Evolutionary conservation across 192 early-diverging fungal species (phyloP), one percentile per base, ranked within the genome.

Genomic region (Coemansia sp.): DNA sequence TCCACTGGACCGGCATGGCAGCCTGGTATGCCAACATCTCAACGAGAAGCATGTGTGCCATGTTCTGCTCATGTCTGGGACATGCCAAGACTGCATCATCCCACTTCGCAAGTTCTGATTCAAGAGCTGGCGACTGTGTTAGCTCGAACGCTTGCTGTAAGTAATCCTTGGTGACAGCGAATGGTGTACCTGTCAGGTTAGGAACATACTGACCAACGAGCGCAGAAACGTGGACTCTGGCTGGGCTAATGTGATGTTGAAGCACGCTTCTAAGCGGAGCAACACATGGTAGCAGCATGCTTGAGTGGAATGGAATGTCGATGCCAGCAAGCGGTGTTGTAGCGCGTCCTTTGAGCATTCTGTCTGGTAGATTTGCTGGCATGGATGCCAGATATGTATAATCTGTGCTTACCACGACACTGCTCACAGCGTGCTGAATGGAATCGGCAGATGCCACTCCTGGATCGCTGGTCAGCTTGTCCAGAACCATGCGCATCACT

Each of bases 1-100:
- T 96, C 96, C 96, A 98, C 69, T 93, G 87, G 23, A 98, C 96
- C 28, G 96, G 89, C 33, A 85, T 88, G 14, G 96, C 94, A 68
- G 96, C 91, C 82, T 98, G 96, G 74, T 95, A 92, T 11, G 96
- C 89, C 20, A 98, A 74, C 47, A 96, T 74, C 79, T 98, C 94
- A 62, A 94, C 87, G 47, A 98, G 71, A 36, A 98, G 75, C 6
- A 70, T 82, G 74, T 88, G 86, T 44, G 89, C 91, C 29, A 94
- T 84, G 25, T 86, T 81, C 62, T 89, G 87, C 64, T 91, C 85
- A 40, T 85, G 48, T 68, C 82, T 15, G 3, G 90, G 72, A 9
- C 54, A 37, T 1, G 57, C 41, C 28, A 66, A 57, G 1, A 20
- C 14, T 13, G 7, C 15, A 48, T 87, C 83, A 64, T 86, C 71